phyloP scores from a whole-genome alignment of 2,329 filamentous ascomycete genomes.

The Orbilia javanica region DNA sequence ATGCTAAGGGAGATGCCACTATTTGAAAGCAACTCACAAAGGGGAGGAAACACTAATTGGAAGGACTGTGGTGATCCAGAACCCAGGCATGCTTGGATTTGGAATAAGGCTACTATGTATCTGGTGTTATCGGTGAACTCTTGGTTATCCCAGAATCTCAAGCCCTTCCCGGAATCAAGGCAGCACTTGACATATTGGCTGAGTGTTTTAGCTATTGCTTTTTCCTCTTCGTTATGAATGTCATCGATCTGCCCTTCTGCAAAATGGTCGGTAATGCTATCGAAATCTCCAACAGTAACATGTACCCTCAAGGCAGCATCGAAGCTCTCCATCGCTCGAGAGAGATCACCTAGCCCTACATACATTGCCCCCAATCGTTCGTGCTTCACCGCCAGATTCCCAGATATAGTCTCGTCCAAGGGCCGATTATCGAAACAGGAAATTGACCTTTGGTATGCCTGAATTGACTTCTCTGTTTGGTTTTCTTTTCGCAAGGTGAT shows the following conservation, averaged over 20 bases:
- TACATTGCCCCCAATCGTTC: conserved; percentile 60
- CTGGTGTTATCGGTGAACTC: conserved; percentile 17
- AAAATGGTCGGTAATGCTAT: conserved; percentile 43
- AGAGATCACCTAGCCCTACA: conserved; percentile 58
- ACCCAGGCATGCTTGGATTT: conserved; percentile 32
- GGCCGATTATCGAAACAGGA: conserved; percentile 60
- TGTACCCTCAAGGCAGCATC: conserved; percentile 30
- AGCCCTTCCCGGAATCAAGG: conserved; percentile 22
- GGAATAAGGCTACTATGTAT: conserved; percentile 34
- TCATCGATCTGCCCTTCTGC: conserved; percentile 41
- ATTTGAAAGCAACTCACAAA: conserved; percentile 34
- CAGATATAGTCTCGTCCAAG: conserved; percentile 56
- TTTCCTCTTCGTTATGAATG: conserved; percentile 50
- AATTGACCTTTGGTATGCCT: conserved; percentile 60
- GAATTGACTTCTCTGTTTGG: conserved; percentile 50
- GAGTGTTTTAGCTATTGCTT: conserved; percentile 37
- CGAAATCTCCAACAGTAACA: conserved; percentile 42
- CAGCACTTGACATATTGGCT: conserved; percentile 52
- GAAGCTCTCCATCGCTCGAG: conserved; percentile 58
- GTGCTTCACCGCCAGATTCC: conserved; percentile 59
- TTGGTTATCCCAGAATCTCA: conserved; percentile 40
- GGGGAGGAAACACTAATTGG: conserved; percentile 21
- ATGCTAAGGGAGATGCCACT: not conserved
- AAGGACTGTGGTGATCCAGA: conserved; percentile 14
- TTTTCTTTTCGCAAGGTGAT: conserved; percentile 46